Evolutionary conservation across 345 rosid genomes (phyloP), one percentile per base, ranked within the genome.

Genomic region (Noccaea caerulescens): DNA sequence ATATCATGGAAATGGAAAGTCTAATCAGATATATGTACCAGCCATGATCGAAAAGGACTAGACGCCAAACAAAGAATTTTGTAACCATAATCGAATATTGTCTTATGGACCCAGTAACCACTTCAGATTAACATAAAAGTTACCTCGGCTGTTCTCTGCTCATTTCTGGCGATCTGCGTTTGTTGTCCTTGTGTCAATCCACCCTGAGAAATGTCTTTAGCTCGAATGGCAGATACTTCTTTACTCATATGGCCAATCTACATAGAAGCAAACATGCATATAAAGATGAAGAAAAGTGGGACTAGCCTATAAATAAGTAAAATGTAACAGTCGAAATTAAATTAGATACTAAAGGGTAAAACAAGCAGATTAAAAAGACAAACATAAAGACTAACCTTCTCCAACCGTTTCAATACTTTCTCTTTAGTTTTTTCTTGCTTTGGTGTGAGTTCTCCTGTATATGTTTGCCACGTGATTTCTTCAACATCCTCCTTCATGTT

Each of bases 131-230:
- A 69, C 59, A 54, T 12, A 20, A 62, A 30, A 8, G 45, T 62
- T 68, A 92, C 98, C 95, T 90, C 84, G 10, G 90, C 72, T 10
- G 78, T 89, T 82, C 98, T 86, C 84, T 89, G 97, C 49, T 94
- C 98, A 82, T 94, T 94, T 57, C 99, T 91, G 75, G 98, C 96
- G 78, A 94, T 94, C 81, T 91, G 98, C 54, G 96, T 94, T 82
- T 94, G 99, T 72, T 94, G 98, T 39, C 99, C 99, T 76, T 94
- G 98, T 3, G 98, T 94, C 76, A 94, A 72, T 64, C 99, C 99
- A 70, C 99, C 98, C 83, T 91, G 99, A 62, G 85, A 56, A 68
- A 94, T 94, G 78, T 94, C 99, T 85, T 94, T 94, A 55, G 82
- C 96, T 69, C 96, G 95, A 47, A 94, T 94, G 52, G 88, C 90